phyloP scores from a whole-genome alignment of 1,284 basidiomycete species.

The Lentinus polychrous region DNA sequence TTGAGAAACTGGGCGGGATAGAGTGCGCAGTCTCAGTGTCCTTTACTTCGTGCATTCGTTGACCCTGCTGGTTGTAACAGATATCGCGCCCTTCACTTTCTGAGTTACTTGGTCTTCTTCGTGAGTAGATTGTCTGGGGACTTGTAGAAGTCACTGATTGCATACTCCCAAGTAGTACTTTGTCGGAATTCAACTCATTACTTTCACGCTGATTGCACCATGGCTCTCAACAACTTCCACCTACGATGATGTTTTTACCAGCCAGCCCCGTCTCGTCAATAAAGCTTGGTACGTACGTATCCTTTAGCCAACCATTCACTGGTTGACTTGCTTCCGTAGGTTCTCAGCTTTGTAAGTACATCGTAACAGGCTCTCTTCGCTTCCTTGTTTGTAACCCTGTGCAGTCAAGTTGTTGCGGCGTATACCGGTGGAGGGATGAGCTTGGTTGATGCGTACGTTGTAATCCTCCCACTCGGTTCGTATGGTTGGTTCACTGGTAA shows the following conservation, averaged over 20 bases:
- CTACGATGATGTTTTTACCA: slow-evolving; percentile 40
- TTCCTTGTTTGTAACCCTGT: background rate
- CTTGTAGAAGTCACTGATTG: background rate
- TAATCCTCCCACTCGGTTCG: no score
- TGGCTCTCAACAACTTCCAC: slow-evolving; percentile 36
- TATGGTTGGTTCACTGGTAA: no score
- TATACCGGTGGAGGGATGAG: slow-evolving; percentile 52
- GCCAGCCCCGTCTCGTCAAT: slow-evolving; percentile 36
- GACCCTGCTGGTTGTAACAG: slow-evolving; percentile 6
- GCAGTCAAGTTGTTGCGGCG: slow-evolving; percentile 37
- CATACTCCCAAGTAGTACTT: slow-evolving; percentile 36
- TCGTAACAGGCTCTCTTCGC: background rate
- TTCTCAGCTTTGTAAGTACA: slow-evolving; percentile 33
- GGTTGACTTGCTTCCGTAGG: slow-evolving; percentile 22
- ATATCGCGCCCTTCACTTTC: slow-evolving; percentile 21
- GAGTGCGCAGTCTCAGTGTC: slow-evolving; percentile 44
- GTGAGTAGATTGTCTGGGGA: slow-evolving; percentile 24
- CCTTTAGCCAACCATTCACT: background rate
- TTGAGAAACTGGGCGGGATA: slow-evolving; percentile 77
- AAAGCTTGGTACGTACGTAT: slow-evolving; percentile 41
- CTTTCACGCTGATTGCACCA: slow-evolving; percentile 53
- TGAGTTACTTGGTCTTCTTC: slow-evolving; percentile 41
- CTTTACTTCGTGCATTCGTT: slow-evolving; percentile 23
- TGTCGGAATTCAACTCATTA: slow-evolving; percentile 42
- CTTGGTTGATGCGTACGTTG: slow-evolving; percentile 41